phyloP scores from a whole-genome alignment of 495 filamentous ascomycete species.

The Tuber umbilicatum region DNA sequence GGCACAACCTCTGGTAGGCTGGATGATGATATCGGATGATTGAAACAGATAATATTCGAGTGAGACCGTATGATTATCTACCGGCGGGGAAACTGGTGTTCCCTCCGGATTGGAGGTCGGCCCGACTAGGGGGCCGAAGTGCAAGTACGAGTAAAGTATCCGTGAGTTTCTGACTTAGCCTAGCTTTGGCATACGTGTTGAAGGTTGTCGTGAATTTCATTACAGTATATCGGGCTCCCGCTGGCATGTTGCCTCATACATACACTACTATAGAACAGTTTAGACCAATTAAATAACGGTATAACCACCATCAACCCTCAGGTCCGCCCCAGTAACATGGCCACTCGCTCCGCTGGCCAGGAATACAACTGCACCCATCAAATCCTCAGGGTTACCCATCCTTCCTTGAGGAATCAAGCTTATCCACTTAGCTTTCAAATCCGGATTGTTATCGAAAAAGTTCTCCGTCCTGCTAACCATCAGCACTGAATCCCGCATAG shows the following conservation, averaged over 20 bases:
- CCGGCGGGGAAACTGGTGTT: too few species aligned
- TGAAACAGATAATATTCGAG: background rate
- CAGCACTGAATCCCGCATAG: background rate
- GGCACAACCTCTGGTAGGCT: background rate
- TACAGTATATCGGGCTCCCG: background rate
- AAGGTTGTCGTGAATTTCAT: background rate
- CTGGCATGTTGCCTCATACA: background rate
- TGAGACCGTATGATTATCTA: background rate
- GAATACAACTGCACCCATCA: slow-evolving; percentile 91
- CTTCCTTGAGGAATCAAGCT: slow-evolving; percentile 83
- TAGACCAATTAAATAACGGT: slow-evolving; percentile 60
- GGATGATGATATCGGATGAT: background rate
- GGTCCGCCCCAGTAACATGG: slow-evolving; percentile 85
- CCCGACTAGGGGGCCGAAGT: background rate
- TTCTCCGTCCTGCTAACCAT: slow-evolving; percentile 65
- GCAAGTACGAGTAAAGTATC: background rate
- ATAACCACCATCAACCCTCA: slow-evolving; percentile 88
- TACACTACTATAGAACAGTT: background rate
- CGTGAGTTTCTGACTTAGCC: background rate
- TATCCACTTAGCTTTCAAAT: slow-evolving; percentile 79
- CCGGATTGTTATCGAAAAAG: slow-evolving; percentile 86
- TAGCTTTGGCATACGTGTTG: background rate
- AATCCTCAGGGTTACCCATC: slow-evolving; percentile 85
- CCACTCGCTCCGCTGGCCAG: slow-evolving; percentile 74
- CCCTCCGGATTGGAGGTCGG: background rate